Conservation (phyloP, 2,329 filamentous ascomycete genomes). For the Fusarium newnesense region DNA sequence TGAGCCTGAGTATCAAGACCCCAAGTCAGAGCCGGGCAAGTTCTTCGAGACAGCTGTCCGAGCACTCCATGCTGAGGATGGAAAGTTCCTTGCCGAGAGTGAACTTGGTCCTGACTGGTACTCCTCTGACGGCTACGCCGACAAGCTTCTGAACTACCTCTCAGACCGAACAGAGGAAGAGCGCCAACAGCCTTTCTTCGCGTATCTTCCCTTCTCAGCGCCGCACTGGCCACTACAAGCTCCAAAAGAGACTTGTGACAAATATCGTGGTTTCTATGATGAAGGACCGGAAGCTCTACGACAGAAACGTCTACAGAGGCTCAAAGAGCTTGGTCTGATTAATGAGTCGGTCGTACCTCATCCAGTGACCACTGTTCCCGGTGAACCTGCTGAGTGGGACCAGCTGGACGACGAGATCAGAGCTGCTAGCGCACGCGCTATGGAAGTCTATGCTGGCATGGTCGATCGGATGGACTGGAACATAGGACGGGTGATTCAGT, state of each 20-base stretch:
- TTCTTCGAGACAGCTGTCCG: not conserved
- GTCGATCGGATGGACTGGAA: not conserved
- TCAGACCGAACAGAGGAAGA: not conserved
- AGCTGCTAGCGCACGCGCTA: too few relatives aligned
- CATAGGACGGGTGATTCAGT: not conserved
- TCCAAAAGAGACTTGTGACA: not conserved
- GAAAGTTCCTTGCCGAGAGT: not conserved
- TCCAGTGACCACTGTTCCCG: not conserved
- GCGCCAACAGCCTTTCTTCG: not conserved
- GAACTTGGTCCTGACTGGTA: not conserved
- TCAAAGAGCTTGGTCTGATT: not conserved
- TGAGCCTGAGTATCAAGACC: not conserved
- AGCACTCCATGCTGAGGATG: not conserved
- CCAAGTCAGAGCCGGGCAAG: not conserved
- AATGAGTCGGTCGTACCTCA: not conserved
- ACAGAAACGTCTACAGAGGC: not conserved
- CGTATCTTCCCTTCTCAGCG: not conserved
- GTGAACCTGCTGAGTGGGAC: not conserved
- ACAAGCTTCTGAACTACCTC: not conserved
- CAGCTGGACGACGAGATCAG: too few relatives aligned
- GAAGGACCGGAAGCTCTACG: not conserved
- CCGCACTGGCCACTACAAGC: not conserved
- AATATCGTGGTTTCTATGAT: not conserved
- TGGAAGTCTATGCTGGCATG: not conserved
- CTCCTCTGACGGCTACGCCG: not conserved